A percentile compares a stretch with the other conserved stretches of the same genome.
These are phyloP conservation scores for Sordaria brevicollis DNA, from an alignment of 495 filamentous ascomycete genomes.

Conservation along the genomic window DNA sequence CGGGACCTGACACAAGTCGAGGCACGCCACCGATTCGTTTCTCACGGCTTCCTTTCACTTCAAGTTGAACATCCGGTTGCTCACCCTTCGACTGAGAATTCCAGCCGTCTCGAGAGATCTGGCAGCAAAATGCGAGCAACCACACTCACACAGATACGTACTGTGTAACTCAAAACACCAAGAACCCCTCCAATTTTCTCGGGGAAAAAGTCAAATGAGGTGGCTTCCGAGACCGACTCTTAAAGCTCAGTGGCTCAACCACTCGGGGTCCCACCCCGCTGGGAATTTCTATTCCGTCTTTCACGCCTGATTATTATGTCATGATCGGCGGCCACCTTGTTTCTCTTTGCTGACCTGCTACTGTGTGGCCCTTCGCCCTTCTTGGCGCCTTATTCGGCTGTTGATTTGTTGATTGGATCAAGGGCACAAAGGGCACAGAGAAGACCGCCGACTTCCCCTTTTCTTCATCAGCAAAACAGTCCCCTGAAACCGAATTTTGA, in stretches of 20 bases:
- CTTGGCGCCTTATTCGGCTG: background rate
- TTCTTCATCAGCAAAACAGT: background rate
- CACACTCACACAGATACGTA: background rate
- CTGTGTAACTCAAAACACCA: background rate
- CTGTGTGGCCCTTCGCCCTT: background rate
- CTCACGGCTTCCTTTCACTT: background rate
- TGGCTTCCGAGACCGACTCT: background rate
- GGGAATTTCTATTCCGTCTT: background rate
- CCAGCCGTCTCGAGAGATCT: background rate
- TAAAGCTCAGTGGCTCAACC: background rate
- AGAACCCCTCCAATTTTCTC: background rate
- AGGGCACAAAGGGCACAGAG: background rate
- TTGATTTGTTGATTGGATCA: background rate
- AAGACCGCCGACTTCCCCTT: background rate
- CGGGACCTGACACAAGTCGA: background rate
- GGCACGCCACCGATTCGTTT: background rate
- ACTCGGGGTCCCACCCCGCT: background rate
- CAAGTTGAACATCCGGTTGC: no score
- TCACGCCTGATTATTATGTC: conserved; percentile 4
- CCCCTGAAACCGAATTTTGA: background rate
- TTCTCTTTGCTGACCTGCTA: background rate
- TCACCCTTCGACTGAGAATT: background rate
- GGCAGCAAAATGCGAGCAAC: background rate
- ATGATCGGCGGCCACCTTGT: conserved; percentile 3
- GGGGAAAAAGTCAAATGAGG: background rate